Evolutionary conservation across 2,329 filamentous ascomycete genomes (phyloP).

Genomic region (Colletotrichum camelliae): DNA sequence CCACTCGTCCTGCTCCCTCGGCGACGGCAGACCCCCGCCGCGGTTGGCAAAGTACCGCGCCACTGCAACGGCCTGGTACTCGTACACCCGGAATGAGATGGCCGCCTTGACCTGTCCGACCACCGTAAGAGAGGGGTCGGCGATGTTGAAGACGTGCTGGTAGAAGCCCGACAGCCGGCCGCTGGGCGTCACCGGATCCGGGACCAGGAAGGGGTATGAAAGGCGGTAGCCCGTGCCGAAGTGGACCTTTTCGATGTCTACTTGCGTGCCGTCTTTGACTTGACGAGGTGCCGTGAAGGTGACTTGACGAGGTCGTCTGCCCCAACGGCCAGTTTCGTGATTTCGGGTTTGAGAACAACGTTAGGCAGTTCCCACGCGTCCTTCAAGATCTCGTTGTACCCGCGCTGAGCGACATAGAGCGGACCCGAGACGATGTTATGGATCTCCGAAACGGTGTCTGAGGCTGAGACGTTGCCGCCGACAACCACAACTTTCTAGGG

Average conservation of each 20-base stretch:
- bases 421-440: conserved; percentile 49
- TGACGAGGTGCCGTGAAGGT: conserved; percentile 48
- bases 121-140: conserved; percentile 37
- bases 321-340: conserved; percentile 42
- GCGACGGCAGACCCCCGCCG: conserved; percentile 27
- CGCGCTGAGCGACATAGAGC: conserved; percentile 52
- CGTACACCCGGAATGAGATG: conserved; percentile 41
- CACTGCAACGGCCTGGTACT: conserved; percentile 42
- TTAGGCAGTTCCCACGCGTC: conserved; percentile 61
- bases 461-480: conserved; percentile 61
- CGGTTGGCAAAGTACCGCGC: conserved; percentile 40
- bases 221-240: conserved; percentile 66
- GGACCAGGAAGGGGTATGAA: conserved; percentile 57
- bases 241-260: conserved; percentile 60
- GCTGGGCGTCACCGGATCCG: conserved; percentile 25
- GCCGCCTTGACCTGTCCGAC: conserved; percentile 38
- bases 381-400: conserved; percentile 48
- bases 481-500: conserved; percentile 57
- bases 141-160: conserved; percentile 39
- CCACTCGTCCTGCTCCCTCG: conserved; percentile 35
- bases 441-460: conserved; percentile 61
- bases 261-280: conserved; percentile 49
- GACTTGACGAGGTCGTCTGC: conserved; percentile 36
- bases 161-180: conserved; percentile 36
- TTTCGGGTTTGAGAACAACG: conserved; percentile 47